These are phyloP conservation scores for Vishniacozyma victoriae DNA, from an alignment of 768 basidiomycete genomes.

Conservation along the genomic window DNA sequence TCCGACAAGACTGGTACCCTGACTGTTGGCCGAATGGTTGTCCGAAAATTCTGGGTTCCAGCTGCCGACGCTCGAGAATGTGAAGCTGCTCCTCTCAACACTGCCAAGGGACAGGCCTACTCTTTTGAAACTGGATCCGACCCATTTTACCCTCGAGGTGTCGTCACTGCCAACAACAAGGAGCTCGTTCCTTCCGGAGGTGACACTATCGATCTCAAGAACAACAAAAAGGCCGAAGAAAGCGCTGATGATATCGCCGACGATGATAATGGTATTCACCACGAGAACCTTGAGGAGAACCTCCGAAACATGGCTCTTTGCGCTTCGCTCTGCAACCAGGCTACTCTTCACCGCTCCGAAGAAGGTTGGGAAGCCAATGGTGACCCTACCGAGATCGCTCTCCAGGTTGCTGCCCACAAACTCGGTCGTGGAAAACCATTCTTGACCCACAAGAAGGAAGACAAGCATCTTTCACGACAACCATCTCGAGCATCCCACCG, in stretches of 20 bases:
- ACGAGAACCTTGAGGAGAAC: constrained; percentile 36
- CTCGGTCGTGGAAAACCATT: constrained; percentile 51
- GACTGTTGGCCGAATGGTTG: constrained; percentile 51
- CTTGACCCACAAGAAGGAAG: constrained; percentile 32
- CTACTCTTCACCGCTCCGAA: constrained; percentile 45
- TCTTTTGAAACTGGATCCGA: constrained; percentile 45
- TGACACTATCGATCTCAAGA: constrained; percentile 16
- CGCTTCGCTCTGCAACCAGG: constrained; percentile 50
- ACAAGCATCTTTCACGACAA: constrained; percentile 5
- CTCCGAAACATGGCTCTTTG: constrained; percentile 46
- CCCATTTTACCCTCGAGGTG: constrained; percentile 47
- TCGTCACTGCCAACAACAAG: constrained; percentile 23
- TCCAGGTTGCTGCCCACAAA: constrained; percentile 56
- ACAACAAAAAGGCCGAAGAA: constrained; percentile 11
- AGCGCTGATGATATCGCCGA: constrained; percentile 13
- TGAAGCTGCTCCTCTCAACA: constrained; percentile 37
- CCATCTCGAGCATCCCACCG: constrained; percentile 19
- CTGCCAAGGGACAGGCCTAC: constrained; percentile 36
- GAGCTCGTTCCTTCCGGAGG: constrained; percentile 5
- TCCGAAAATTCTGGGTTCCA: constrained; percentile 50
- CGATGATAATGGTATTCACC: constrained; percentile 22
- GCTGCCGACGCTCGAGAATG: constrained; percentile 34
- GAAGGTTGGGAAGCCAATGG: constrained; percentile 54
- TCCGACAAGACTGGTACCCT: constrained; percentile 65
- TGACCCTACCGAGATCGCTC: constrained; percentile 57